These are phyloP conservation scores for Raffaelea arxii DNA, from an alignment of 2,329 filamentous ascomycete genomes.

Conservation along the genomic window DNA sequence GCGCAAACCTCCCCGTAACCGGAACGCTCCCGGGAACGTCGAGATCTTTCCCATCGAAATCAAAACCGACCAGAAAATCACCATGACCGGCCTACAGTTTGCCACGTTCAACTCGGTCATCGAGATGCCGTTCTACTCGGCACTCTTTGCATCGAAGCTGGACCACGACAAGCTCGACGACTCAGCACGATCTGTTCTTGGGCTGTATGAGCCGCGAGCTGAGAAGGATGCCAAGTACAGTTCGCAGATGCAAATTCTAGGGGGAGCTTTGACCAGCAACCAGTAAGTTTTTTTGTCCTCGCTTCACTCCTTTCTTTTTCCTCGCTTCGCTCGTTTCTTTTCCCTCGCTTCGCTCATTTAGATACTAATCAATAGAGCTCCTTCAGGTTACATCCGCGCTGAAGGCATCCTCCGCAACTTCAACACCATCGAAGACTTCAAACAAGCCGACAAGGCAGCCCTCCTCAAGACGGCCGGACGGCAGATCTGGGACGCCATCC, in stretches of 20 bases:
- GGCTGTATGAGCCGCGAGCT: conserved; percentile 76
- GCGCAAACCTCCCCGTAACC: too few species aligned
- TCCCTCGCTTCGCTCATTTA: too few species aligned
- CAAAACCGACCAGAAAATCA: neutral
- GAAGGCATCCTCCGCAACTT: conserved; percentile 94
- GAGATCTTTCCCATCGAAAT: too few species aligned
- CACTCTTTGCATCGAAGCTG: conserved; percentile 87
- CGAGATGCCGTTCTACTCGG: conserved; percentile 88
- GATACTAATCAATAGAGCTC: too few species aligned
- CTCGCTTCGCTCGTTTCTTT: too few species aligned
- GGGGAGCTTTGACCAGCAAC: conserved; percentile 72
- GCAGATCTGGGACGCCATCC: conserved; percentile 95
- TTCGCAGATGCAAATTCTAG: conserved; percentile 82
- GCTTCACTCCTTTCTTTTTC: too few species aligned
- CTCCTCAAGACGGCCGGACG: conserved; percentile 70
- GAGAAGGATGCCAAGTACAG: conserved; percentile 63
- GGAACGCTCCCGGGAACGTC: too few species aligned
- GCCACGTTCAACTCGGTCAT: conserved; percentile 89
- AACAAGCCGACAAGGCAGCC: conserved; percentile 66
- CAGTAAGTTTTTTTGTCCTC: too few species aligned
- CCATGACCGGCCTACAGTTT: conserved; percentile 54
- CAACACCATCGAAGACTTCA: conserved; percentile 92
- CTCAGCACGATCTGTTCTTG: conserved; percentile 75
- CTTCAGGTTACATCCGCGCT: conserved; percentile 59
- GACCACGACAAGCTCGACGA: conserved; percentile 96